These are phyloP conservation scores for Sporisorium sorghi DNA, from an alignment of 1,284 basidiomycete species.

Conservation along the genomic window DNA sequence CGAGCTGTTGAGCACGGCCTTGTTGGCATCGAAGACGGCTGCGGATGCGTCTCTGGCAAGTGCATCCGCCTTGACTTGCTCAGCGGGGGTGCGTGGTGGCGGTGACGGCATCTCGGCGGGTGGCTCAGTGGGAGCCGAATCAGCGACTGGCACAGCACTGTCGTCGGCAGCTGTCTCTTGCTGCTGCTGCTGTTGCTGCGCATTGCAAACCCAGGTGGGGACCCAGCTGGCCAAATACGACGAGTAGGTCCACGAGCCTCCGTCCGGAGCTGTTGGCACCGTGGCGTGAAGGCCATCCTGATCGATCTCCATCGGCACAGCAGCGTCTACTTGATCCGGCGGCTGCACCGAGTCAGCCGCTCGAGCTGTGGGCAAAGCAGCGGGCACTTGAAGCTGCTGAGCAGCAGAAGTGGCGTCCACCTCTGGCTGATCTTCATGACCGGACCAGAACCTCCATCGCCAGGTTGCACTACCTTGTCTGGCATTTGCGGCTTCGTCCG, in stretches of 20 bases:
- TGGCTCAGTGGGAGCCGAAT: too few species aligned
- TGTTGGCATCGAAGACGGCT: slow-evolving; percentile 37
- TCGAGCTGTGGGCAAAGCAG: background rate
- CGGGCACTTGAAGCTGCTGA: slow-evolving; percentile 25
- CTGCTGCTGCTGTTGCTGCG: slow-evolving; percentile 45
- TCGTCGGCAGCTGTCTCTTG: slow-evolving; percentile 8
- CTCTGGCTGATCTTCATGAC: slow-evolving; percentile 16
- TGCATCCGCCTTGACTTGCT: slow-evolving; percentile 64
- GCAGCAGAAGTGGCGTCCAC: slow-evolving; percentile 9
- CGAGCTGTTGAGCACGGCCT: slow-evolving; percentile 56
- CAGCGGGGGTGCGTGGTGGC: slow-evolving; percentile 55
- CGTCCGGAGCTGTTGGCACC: slow-evolving; percentile 10
- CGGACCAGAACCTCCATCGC: slow-evolving; percentile 45
- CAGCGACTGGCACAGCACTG: background rate
- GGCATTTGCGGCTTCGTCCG: slow-evolving; percentile 1
- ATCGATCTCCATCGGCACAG: slow-evolving; percentile 49
- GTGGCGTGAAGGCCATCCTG: background rate
- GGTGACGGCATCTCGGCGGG: slow-evolving; percentile 5
- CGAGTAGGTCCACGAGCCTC: slow-evolving; percentile 50
- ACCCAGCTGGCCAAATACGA: slow-evolving; percentile 57
- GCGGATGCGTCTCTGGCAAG: slow-evolving; percentile 45
- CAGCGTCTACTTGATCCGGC: background rate
- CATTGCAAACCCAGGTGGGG: slow-evolving; percentile 49
- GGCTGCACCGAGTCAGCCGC: background rate
- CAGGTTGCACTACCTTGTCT: slow-evolving; percentile 29